Evolutionary conservation across 2,329 filamentous ascomycete species (phyloP).

Genomic region (Penicillium sp.): DNA sequence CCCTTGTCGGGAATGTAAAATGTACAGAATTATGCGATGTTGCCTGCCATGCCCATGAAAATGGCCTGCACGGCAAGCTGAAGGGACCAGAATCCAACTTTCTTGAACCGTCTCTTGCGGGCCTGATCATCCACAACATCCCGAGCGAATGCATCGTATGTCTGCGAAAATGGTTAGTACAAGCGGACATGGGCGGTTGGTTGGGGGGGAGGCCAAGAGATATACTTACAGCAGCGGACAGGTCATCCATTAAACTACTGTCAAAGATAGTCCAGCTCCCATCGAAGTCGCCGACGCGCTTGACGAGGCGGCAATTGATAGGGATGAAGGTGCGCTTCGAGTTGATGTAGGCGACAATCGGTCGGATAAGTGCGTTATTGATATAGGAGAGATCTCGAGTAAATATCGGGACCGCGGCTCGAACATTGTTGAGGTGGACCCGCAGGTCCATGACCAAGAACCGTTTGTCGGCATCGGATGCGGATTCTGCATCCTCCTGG

Average conservation of each 20-base stretch:
- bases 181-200: neutral
- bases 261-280: conserved; percentile 95
- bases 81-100: conserved; percentile 94
- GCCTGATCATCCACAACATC: conserved; percentile 89
- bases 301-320: conserved; percentile 90
- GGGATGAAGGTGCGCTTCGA: conserved; percentile 92
- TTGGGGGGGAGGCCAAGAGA: neutral
- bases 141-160: conserved; percentile 88
- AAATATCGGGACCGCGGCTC: conserved; percentile 89
- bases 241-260: conserved; percentile 88
- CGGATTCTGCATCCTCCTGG: conserved; percentile 25
- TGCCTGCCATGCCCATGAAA: conserved; percentile 91
- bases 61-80: conserved; percentile 89
- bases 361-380: conserved; percentile 90
- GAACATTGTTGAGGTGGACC: conserved; percentile 93
- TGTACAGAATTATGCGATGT: conserved; percentile 53
- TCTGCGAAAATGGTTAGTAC: conserved; percentile 43
- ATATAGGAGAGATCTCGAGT: conserved; percentile 89
- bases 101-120: conserved; percentile 81
- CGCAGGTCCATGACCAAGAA: conserved; percentile 92
- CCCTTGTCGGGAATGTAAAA: conserved; percentile 7
- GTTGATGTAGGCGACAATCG: conserved; percentile 98
- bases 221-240: conserved; percentile 69
- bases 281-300: conserved; percentile 83
- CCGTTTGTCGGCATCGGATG: conserved; percentile 56